Conservation (phyloP, 768 basidiomycete genomes). For the Lentinula aciculospora region DNA sequence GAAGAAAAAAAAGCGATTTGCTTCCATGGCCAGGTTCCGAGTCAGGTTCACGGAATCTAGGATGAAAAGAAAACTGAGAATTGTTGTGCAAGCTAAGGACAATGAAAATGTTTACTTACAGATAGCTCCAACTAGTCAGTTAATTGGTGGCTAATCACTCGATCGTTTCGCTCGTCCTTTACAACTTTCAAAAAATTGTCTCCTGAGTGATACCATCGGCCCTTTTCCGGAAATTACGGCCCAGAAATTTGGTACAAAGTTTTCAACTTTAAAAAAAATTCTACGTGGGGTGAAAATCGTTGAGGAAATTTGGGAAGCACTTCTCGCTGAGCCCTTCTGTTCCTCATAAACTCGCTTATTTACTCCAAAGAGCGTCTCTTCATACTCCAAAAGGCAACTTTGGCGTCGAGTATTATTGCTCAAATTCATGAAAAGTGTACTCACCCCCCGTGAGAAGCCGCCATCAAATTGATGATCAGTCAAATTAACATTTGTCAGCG, state of each 20-base stretch:
- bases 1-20: neutral
- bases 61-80: neutral
- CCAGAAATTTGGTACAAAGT: neutral
- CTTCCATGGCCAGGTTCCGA: neutral
- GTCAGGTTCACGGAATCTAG: neutral
- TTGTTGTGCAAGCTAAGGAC: neutral
- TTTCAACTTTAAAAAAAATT: neutral
- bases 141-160: neutral
- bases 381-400: neutral
- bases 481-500: neutral
- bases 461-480: neutral
- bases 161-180: neutral
- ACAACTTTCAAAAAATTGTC: neutral
- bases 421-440: neutral
- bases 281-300: neutral
- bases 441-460: neutral
- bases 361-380: neutral
- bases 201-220: neutral
- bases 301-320: conserved; percentile 8
- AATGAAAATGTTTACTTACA: neutral
- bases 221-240: neutral
- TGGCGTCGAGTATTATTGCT: neutral
- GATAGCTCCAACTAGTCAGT: neutral
- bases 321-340: too few relatives aligned
- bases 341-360: neutral